A percentile compares a stretch with the other conserved stretches of the same genome.
These are phyloP conservation scores for Cladosporium oxysporum DNA, from an alignment of 2,329 filamentous ascomycete species.

Conservation along the genomic window DNA sequence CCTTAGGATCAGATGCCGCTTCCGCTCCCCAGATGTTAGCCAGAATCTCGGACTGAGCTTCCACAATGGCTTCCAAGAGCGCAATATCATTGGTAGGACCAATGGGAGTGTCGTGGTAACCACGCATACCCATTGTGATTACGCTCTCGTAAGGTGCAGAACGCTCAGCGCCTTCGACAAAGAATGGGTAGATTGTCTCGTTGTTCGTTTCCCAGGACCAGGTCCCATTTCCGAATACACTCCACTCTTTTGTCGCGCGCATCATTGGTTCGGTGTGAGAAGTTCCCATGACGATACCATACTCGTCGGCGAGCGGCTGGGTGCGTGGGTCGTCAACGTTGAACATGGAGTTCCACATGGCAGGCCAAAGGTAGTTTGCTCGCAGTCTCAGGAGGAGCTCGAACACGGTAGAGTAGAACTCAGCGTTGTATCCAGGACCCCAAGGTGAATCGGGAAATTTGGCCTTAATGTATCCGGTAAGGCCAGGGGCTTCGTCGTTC, in stretches of 20 bases:
- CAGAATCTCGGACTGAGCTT: slow-evolving; percentile 61
- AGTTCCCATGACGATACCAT: slow-evolving; percentile 70
- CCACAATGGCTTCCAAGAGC: slow-evolving; percentile 62
- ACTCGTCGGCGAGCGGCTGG: slow-evolving; percentile 71
- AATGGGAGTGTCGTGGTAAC: slow-evolving; percentile 65
- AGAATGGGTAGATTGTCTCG: slow-evolving; percentile 66
- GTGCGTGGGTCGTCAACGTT: slow-evolving; percentile 69
- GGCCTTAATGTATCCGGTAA: slow-evolving; percentile 67
- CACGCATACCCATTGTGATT: slow-evolving; percentile 62
- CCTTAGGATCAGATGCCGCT: slow-evolving; percentile 49
- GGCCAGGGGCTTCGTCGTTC: slow-evolving; percentile 68
- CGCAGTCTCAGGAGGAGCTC: slow-evolving; percentile 69
- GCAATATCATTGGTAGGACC: slow-evolving; percentile 58
- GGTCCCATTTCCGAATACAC: slow-evolving; percentile 53
- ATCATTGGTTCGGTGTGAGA: slow-evolving; percentile 74
- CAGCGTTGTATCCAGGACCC: slow-evolving; percentile 39
- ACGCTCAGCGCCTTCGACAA: slow-evolving; percentile 65
- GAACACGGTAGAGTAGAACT: slow-evolving; percentile 69
- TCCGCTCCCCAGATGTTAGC: slow-evolving; percentile 55
- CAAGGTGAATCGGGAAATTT: slow-evolving; percentile 46
- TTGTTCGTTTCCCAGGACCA: slow-evolving; percentile 75
- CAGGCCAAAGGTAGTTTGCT: slow-evolving; percentile 76
- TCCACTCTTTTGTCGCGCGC: slow-evolving; percentile 56
- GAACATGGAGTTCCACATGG: slow-evolving; percentile 71
- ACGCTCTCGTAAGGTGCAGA: slow-evolving; percentile 67